Percentiles rank a stretch among this genome's conserved stretches.
Evolutionary conservation across 306 rosid species (phyloP).

Genomic region (Quercus glauca): DNA sequence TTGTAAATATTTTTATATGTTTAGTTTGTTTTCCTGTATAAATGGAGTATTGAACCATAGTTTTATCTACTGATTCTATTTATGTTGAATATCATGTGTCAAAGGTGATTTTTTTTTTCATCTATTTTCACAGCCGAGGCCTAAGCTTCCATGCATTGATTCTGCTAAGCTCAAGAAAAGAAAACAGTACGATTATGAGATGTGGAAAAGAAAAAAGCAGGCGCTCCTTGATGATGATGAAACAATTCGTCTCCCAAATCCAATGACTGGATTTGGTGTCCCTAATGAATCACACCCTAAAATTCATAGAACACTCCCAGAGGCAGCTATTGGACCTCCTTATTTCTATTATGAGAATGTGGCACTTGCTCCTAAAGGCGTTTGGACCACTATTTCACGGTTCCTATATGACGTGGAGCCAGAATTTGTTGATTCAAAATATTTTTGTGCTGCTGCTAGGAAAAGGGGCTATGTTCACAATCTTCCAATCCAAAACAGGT

Average conservation of each 20-base stretch:
- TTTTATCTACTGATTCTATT: not conserved
- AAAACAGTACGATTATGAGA: constrained; percentile 43
- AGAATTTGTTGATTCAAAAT: constrained; percentile 89
- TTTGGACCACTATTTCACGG: constrained; percentile 85
- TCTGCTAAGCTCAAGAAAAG: constrained; percentile 45
- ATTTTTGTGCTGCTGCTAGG: constrained; percentile 86
- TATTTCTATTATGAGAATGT: constrained; percentile 96
- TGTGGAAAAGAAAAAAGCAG: constrained; percentile 55
- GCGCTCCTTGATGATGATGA: constrained; percentile 65
- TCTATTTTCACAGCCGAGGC: constrained; percentile 51
- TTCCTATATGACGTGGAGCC: constrained; percentile 80
- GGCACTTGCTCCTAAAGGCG: constrained; percentile 93
- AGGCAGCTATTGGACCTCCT: constrained; percentile 79
- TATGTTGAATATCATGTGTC: not conserved
- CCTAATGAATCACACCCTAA: constrained; percentile 48
- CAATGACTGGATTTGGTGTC: constrained; percentile 88
- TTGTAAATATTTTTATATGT: not conserved
- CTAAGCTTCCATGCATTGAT: constrained; percentile 8
- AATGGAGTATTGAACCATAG: not conserved
- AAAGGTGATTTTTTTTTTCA: constrained; percentile 16
- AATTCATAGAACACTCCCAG: constrained; percentile 55
- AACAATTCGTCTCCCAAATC: constrained; percentile 65
- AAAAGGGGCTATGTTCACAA: constrained; percentile 93
- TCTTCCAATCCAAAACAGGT: constrained; percentile 73
- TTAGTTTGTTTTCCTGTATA: not conserved